Evolutionary conservation across 1,139 yeast species (phyloP), one percentile per base, ranked within the genome.

Genomic region (Zygoascus hellenicus): DNA sequence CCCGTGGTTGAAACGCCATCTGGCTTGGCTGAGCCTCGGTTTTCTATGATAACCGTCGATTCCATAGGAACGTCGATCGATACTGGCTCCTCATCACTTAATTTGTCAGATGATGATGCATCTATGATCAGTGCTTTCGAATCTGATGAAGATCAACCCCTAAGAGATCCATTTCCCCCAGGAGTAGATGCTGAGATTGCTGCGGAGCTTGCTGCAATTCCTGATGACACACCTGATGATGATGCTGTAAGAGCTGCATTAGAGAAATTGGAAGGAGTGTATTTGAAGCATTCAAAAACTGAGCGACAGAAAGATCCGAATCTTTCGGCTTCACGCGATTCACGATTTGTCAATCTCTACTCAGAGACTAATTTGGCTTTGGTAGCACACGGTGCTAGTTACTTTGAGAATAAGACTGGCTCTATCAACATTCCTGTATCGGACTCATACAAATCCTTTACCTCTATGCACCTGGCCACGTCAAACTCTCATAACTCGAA

Each of bases 161-260:
- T 5, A 7, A 44, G 56, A 31, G 60, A 57, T 1, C 52, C 57
- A 2, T 81, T 88, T 42, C 90, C 96, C 17, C 49, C 56, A 6
- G 62, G 58, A 2, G 56, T 59, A 5, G 58, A 57, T 37, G 49
- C 56, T 2, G 56, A 55, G 10, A 43, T 53, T 19, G 62, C 60
- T 14, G 61, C 61, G 2, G 54, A 55, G 38, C 48, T 58, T 34
- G 61, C 59, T 1, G 54, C 58, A 2, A 81, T 88, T 42, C 90
- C 96, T 0, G 96, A 88, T 61, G 90, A 83, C 50, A 71, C 82
- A 0, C 70, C 76, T 41, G 78, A 74, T 35, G 81, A 77, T 28
- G 81, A 81, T 61, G 96, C 96, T 0, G 71, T 89, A n/a, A 77
- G 75, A 48, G 78, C 80, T 47, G 92, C 97, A 0, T 70, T 89